These are phyloP conservation scores for Tolypocladium ovalisporum DNA, from an alignment of 2,329 filamentous ascomycete species.

Conservation along the genomic window DNA sequence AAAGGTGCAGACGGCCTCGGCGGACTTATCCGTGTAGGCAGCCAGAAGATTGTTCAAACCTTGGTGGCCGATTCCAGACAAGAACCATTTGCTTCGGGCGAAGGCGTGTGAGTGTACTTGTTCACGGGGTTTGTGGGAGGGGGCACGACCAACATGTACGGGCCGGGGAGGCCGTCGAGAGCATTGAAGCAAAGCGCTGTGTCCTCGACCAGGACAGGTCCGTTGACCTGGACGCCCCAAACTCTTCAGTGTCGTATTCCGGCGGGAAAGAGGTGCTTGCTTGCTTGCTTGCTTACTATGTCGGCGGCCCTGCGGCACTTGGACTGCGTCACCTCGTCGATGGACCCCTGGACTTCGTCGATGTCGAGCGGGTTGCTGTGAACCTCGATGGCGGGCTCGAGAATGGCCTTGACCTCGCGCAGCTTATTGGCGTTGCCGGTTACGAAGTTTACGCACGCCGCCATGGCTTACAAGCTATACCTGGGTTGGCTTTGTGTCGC, in stretches of 20 bases:
- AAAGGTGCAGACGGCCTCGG: constrained; percentile 92
- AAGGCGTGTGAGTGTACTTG: background rate
- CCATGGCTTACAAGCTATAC: constrained; percentile 29
- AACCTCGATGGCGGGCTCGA: constrained; percentile 63
- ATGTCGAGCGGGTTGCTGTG: constrained; percentile 68
- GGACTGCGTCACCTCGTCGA: constrained; percentile 82
- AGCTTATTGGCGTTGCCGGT: constrained; percentile 95
- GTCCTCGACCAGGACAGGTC: constrained; percentile 90
- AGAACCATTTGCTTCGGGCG: constrained; percentile 78
- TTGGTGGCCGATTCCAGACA: constrained; percentile 68
- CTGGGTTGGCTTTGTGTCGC: no score
- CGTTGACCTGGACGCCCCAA: constrained; percentile 48
- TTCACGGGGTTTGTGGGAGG: constrained; percentile 5
- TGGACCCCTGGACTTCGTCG: constrained; percentile 80
- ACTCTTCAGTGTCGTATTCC: background rate
- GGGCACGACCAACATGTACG: constrained; percentile 62
- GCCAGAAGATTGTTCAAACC: constrained; percentile 85
- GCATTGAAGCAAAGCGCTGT: constrained; percentile 91
- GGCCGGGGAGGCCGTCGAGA: constrained; percentile 80
- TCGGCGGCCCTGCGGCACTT: constrained; percentile 80
- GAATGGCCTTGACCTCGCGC: constrained; percentile 76
- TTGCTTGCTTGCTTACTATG: constrained; percentile 36
- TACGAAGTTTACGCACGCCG: constrained; percentile 69
- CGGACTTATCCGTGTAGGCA: constrained; percentile 82
- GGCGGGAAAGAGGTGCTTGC: accelerated